These are phyloP conservation scores for Raddia guianensis DNA, from an alignment of 176 grass and related monocot genomes.

Conservation along the genomic window DNA sequence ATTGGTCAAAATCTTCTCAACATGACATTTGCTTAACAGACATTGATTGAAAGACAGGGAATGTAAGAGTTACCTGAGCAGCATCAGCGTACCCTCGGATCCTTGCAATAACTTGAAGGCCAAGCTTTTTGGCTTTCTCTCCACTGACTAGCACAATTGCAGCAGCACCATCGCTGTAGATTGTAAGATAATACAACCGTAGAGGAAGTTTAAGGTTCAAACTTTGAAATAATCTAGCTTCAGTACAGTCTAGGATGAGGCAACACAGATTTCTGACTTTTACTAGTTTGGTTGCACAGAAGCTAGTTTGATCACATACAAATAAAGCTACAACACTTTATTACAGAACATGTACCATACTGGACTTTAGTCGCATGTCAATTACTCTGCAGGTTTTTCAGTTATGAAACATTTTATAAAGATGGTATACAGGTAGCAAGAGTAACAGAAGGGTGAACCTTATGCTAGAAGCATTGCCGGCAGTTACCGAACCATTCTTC, in stretches of 20 bases:
- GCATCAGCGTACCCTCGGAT: conserved; percentile 88
- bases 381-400: conserved; percentile 24
- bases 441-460: conserved; percentile 46
- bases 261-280: background rate
- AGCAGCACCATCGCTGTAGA: conserved; percentile 84
- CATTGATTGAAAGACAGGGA: background rate
- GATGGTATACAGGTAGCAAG: background rate
- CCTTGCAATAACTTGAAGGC: conserved; percentile 82
- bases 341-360: background rate
- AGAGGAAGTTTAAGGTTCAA: background rate
- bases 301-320: background rate
- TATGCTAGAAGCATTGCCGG: conserved; percentile 90
- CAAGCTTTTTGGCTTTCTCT: conserved; percentile 75
- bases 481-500: conserved; percentile 68
- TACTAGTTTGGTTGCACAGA: background rate
- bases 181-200: conserved; percentile 8
- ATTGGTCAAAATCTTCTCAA: background rate
- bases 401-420: conserved; percentile 1
- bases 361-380: background rate
- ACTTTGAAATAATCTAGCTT: conserved; percentile 6
- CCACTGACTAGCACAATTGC: conserved; percentile 88
- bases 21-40: background rate
- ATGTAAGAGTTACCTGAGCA: conserved; percentile 67
- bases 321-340: background rate
- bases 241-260: background rate